Percentiles rank a stretch among this genome's conserved stretches.
These are phyloP conservation scores for Obba rivulosa DNA, from an alignment of 768 basidiomycete species.

Conservation along the genomic window DNA sequence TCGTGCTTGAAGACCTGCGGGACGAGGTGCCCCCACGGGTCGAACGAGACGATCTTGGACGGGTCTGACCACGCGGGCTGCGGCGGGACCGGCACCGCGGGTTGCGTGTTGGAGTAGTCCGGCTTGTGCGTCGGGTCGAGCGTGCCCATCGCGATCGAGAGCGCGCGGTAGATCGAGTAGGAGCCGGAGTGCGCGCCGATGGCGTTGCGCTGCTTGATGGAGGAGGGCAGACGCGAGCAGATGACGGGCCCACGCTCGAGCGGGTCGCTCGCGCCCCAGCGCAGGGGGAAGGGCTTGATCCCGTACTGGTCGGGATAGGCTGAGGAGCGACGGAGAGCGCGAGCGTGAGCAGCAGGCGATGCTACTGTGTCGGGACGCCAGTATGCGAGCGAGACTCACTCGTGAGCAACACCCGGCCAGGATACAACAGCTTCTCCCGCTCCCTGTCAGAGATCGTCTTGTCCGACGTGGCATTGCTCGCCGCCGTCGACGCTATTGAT, in stretches of 20 bases:
- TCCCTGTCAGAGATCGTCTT: conserved; percentile 44
- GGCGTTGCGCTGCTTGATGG: conserved; percentile 89
- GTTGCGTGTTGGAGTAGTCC: conserved; percentile 78
- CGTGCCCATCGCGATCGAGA: conserved; percentile 87
- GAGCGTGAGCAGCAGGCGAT: neutral
- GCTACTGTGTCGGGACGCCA: neutral
- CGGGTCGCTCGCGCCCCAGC: conserved; percentile 74
- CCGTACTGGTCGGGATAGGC: conserved; percentile 93
- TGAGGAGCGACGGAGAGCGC: conserved; percentile 14
- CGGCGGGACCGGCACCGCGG: conserved; percentile 73
- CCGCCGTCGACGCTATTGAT: conserved; percentile 7
- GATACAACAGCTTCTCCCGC: conserved; percentile 72
- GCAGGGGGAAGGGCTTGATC: conserved; percentile 70
- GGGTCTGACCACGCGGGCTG: conserved; percentile 75
- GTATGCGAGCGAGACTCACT: conserved; percentile 44
- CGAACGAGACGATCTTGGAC: conserved; percentile 83
- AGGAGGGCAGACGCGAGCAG: conserved; percentile 76
- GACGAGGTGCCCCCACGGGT: conserved; percentile 90
- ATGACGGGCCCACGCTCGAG: conserved; percentile 77
- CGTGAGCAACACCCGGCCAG: conserved; percentile 76
- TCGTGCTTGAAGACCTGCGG: conserved; percentile 64
- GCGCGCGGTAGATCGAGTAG: conserved; percentile 91
- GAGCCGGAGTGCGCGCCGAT: conserved; percentile 92
- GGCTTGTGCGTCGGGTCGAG: conserved; percentile 77
- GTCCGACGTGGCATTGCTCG: conserved; percentile 2